Evolutionary conservation across 2,329 filamentous ascomycete genomes (phyloP).

Genomic region (Magnaporthiopsis incrustans): DNA sequence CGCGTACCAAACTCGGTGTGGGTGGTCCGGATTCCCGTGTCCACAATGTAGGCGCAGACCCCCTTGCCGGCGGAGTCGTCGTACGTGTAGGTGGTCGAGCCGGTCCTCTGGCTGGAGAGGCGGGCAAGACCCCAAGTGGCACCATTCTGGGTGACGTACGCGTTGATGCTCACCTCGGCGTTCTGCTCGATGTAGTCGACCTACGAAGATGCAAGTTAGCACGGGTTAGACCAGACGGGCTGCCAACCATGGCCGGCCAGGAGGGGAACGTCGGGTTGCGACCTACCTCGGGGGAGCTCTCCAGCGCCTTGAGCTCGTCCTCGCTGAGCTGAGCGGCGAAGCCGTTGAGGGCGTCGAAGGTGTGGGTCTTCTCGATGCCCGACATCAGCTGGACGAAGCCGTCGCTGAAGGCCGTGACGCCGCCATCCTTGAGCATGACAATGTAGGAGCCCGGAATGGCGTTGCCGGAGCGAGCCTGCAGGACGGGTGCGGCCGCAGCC

Average conservation of each 20-base stretch:
- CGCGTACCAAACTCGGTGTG: conserved; percentile 36
- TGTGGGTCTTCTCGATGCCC: conserved; percentile 12
- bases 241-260: too few species aligned
- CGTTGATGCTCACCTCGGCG: conserved; percentile 20
- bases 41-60: conserved; percentile 32
- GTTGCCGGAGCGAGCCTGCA: conserved; percentile 25
- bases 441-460: conserved; percentile 34
- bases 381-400: conserved; percentile 14
- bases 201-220: conserved; percentile 12
- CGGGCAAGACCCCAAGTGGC: conserved; percentile 22
- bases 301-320: conserved; percentile 16
- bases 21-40: conserved; percentile 36
- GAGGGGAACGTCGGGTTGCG: too few species aligned
- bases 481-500: conserved; percentile 22
- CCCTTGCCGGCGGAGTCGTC: conserved; percentile 21
- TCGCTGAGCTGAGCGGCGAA: conserved; percentile 19
- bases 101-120: conserved; percentile 16
- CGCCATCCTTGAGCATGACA: conserved; percentile 32
- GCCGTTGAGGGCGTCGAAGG: conserved; percentile 21
- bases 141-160: conserved; percentile 17
- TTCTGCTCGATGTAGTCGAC: conserved; percentile 25
- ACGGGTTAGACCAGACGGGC: not conserved
- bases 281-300: conserved; percentile 16
- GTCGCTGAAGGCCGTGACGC: conserved; percentile 16
- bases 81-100: conserved; percentile 20